Base-by-base conservation (phyloP, 495 filamentous ascomycete genomes). In the Durotheca rogersii region DNA sequence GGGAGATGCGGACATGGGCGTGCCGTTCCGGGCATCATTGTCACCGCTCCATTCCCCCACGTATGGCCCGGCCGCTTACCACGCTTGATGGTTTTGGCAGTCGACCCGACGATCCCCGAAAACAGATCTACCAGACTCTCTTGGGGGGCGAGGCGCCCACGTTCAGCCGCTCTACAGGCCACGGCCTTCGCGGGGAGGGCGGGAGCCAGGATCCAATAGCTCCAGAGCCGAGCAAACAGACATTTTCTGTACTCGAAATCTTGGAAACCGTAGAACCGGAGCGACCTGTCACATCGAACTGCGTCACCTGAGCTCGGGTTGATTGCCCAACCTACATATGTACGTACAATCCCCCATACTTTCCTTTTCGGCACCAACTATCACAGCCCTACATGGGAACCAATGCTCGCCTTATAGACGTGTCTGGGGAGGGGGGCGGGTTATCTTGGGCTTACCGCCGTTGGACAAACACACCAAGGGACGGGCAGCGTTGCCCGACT, bases 181-280 rank as follows among this genome's bases (percentile, higher is more conserved):
- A 32, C n/a, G 36, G 37, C 41, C 56, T 51, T 56, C 60, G 52
- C 59, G 60, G 62, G 53, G 56, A 52, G 61, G 44, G 45, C 62
- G 55, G 60, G 44, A 60, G 51, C 53, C 41, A 40, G 56, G 60
- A 48, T 58, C 39, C 31, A 52, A 53, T 42, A 37, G 47, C 43
- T 53, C 47, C 20, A 56, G 42, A 47, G 56, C 51, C 56, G 52
- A 60, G 51, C 60, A 66, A 66, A 66, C 62, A 48, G 47, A 33
- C 21, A n/a, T 17, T 39, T 38, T 41, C 18, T 42, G 53, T 21
- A 46, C 40, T 57, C 45, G 49, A 48, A 56, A 53, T 56, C 55
- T 58, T 39, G 53, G 51, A 47, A 50, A 30, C 46, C 55, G 50
- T 19, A 58, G 38, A 45, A 42, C 31, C 42, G 27, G 58, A 35